These are phyloP conservation scores for Tranzscheliella williamsii DNA, from an alignment of 1,284 basidiomycete genomes.

Conservation along the genomic window DNA sequence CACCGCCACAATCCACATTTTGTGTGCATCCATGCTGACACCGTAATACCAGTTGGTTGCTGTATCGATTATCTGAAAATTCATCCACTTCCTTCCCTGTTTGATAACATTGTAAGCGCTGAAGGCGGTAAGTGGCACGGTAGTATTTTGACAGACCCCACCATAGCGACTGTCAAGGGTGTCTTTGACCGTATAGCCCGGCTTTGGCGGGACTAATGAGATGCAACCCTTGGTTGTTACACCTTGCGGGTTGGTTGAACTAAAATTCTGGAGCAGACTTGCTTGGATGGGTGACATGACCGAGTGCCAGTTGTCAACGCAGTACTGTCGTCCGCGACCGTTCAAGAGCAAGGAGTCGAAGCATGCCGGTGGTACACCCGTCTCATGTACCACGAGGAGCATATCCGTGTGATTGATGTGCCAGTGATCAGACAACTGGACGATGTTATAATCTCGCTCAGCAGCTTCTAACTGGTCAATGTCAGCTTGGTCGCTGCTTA, in stretches of 20 bases:
- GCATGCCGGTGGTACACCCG: constrained; percentile 40
- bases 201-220: constrained; percentile 35
- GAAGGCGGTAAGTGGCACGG: constrained; percentile 31
- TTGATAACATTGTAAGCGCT: constrained; percentile 24
- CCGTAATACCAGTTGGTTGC: constrained; percentile 34
- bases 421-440: constrained; percentile 37
- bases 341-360: constrained; percentile 43
- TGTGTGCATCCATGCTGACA: constrained; percentile 18
- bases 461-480: constrained; percentile 39
- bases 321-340: constrained; percentile 39
- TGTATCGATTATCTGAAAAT: constrained; percentile 29
- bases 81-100: constrained; percentile 27
- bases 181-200: constrained; percentile 25
- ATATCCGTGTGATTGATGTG: constrained; percentile 41
- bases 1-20: constrained; percentile 37
- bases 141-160: constrained; percentile 36
- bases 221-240: constrained; percentile 42
- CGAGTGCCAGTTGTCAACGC: constrained; percentile 18
- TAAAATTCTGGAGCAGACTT: constrained; percentile 24
- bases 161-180: constrained; percentile 32
- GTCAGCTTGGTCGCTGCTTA: constrained; percentile 12
- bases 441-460: constrained; percentile 27
- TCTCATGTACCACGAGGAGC: constrained; percentile 35
- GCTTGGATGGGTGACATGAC: constrained; percentile 14
- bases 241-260: constrained; percentile 23